Conservation (phyloP, 805 yeast genomes). For the Yarrowia osloensis region DNA sequence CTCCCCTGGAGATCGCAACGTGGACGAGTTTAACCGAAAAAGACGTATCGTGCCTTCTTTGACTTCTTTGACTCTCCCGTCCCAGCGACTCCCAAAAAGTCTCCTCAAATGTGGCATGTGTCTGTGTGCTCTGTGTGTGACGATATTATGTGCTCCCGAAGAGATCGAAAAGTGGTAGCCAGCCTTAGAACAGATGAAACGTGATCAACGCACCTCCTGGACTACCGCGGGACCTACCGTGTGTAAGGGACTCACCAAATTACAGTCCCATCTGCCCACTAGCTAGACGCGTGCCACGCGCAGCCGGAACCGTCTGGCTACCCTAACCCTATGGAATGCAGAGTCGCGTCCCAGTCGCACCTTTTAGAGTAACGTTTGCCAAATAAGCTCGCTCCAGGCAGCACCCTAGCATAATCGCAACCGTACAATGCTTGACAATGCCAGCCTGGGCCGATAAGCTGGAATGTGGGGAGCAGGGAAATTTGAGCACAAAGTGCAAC, state of each 20-base stretch:
- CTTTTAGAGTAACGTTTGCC: background rate
- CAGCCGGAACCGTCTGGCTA: too few species aligned
- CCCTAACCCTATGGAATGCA: conserved; percentile 29
- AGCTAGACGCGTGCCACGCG: too few species aligned
- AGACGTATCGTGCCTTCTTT: background rate
- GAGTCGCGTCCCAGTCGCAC: conserved; percentile 16
- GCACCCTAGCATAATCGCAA: conserved; percentile 26
- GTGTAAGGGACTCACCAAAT: too few species aligned
- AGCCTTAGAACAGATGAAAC: background rate
- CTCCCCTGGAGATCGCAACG: conserved; percentile 2
- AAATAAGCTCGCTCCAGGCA: background rate
- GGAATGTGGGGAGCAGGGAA: conserved; percentile 6
- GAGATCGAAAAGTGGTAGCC: too few species aligned
- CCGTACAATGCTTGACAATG: conserved; percentile 23
- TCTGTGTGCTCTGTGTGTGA: too few species aligned
- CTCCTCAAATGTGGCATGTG: too few species aligned
- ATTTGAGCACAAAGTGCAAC: too few species aligned
- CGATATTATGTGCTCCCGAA: too few species aligned
- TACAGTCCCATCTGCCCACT: too few species aligned
- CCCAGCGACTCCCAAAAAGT: background rate
- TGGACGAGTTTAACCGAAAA: background rate
- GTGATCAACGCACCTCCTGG: background rate
- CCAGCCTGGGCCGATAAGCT: conserved; percentile 19
- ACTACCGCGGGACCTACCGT: too few species aligned
- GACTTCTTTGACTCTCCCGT: too few species aligned